phyloP scores from a whole-genome alignment of 1,284 basidiomycete genomes.

The Trichosporon ovoides region DNA sequence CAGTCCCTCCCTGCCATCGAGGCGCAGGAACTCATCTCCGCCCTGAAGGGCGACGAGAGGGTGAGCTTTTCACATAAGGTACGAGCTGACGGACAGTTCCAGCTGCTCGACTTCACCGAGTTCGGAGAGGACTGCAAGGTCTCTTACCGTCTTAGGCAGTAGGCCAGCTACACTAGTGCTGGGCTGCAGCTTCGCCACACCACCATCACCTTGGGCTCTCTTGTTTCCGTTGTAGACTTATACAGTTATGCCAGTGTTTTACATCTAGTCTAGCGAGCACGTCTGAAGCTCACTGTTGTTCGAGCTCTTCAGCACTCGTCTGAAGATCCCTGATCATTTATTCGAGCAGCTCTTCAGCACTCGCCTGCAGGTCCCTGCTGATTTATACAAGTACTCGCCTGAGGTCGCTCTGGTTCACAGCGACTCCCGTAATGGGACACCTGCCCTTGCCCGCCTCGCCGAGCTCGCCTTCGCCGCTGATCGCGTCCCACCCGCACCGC shows the following conservation, averaged over 20 bases:
- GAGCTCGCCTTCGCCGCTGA: slow-evolving; percentile 57
- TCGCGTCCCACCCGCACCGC: slow-evolving; percentile 79
- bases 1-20: slow-evolving; percentile 29
- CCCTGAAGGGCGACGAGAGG: slow-evolving; percentile 28
- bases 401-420: slow-evolving; percentile 70
- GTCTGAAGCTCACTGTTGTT: too few species aligned
- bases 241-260: too few species aligned
- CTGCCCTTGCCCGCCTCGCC: slow-evolving; percentile 49
- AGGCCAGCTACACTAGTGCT: neutral
- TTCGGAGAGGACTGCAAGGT: slow-evolving; percentile 45
- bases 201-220: neutral
- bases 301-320: too few species aligned
- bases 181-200: neutral
- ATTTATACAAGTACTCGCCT: slow-evolving; percentile 74
- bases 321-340: too few species aligned
- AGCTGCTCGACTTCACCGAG: slow-evolving; percentile 29
- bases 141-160: slow-evolving; percentile 23
- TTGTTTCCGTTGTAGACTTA: too few species aligned
- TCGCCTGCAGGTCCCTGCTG: too few species aligned
- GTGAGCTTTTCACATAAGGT: slow-evolving; percentile 21
- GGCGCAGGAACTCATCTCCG: slow-evolving; percentile 28
- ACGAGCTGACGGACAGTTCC: slow-evolving; percentile 25
- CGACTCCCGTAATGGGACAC: slow-evolving; percentile 82
- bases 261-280: too few species aligned
- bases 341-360: too few species aligned